Conservation (phyloP, 805 yeast genomes). For the Myxozyma udenii region DNA sequence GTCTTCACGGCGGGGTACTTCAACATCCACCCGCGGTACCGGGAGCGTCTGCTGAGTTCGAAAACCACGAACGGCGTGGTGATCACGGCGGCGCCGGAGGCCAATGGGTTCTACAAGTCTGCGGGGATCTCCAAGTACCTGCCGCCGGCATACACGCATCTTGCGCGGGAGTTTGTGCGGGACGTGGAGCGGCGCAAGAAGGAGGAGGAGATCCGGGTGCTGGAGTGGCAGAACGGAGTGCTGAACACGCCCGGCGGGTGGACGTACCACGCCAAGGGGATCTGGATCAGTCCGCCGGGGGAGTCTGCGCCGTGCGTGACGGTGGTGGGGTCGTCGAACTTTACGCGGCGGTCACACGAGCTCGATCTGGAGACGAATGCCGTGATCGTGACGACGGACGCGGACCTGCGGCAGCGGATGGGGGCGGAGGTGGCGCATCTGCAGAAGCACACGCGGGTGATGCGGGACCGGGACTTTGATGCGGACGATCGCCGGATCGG, state of each 20-base stretch:
- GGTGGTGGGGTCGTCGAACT: slow-evolving; percentile 88
- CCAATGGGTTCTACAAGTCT: slow-evolving; percentile 88
- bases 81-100: slow-evolving; percentile 88
- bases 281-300: slow-evolving; percentile 61
- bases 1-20: slow-evolving; percentile 95
- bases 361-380: slow-evolving; percentile 89
- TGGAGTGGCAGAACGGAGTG: slow-evolving; percentile 85
- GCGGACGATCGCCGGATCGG: slow-evolving; percentile 60
- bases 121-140: slow-evolving; percentile 74
- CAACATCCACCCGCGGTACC: slow-evolving; percentile 78
- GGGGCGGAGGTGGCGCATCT: slow-evolving; percentile 59
- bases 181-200: slow-evolving; percentile 47
- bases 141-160: slow-evolving; percentile 81
- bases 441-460: slow-evolving; percentile 52
- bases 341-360: slow-evolving; percentile 83
- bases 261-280: slow-evolving; percentile 97
- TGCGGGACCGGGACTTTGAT: slow-evolving; percentile 61
- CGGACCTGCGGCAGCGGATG: slow-evolving; percentile 56
- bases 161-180: slow-evolving; percentile 65
- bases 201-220: slow-evolving; percentile 50
- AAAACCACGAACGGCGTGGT: slow-evolving; percentile 59
- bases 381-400: slow-evolving; percentile 67
- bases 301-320: slow-evolving; percentile 66
- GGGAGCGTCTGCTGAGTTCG: slow-evolving; percentile 54
- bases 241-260: slow-evolving; percentile 83